Evolutionary conservation across 495 filamentous ascomycete genomes (phyloP), one percentile per base, ranked within the genome.

Genomic region (Neurospora sp.): DNA sequence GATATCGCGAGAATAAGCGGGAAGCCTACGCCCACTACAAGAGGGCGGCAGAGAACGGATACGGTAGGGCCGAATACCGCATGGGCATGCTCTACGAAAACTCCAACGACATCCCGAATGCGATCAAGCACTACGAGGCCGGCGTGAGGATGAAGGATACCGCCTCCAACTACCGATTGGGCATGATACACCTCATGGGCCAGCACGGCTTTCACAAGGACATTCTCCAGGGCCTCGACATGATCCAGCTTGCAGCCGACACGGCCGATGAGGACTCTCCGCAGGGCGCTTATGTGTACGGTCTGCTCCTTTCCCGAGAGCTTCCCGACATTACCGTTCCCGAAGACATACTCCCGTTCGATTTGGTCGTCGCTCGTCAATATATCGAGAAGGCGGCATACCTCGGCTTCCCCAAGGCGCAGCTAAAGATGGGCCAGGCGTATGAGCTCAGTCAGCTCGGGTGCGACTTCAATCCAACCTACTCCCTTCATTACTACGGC

Each of bases 71-170:
- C 42, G 93, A 98, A 79, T 99, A 99, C 82, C 88, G 96, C 38
- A 97, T 99, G 80, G 96, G 96, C 70, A 98, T 98, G 96, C 94
- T 97, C 70, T 98, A 93, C 79, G 96, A 99, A 81, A 92, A 89
- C 76, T 93, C 93, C 8, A 97, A 96, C 76, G 94, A 98, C 76
- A 89, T 92, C 39, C 86, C 90, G 40, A 98, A 97, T 79, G 96
- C 96, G 3, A 90, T 97, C 76, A 88, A 88, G 77, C 94, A 98
- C 82, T 99, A 98, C 80, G 87, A 91, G 53, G 85, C 88, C 40
- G 96, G 96, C 69, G 90, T 95, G 18, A 84, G 88, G 69, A 82
- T 89, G 75, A 88, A 88, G 3, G 96, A 99, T 81, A 97, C 96
- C 9, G 96, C 96, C n/a, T 94, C 94, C 12, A 91, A 91, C 76